Conservation (phyloP, 176 grass and related monocot species). For the Oryza coarctata region DNA sequence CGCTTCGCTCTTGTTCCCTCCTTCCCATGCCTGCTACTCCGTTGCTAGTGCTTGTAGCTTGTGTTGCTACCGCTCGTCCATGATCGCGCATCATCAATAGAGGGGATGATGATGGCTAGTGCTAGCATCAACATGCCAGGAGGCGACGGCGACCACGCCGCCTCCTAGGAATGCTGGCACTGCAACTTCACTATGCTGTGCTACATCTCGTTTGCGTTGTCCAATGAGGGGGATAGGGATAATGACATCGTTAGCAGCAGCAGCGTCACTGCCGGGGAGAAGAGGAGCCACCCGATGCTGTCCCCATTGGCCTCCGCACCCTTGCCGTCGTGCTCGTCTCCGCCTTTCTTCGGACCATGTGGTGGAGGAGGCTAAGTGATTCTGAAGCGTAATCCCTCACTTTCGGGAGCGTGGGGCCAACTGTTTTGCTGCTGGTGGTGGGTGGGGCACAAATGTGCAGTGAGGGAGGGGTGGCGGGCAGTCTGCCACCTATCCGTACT, state of each 20-base stretch:
- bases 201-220: not conserved
- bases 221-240: not conserved
- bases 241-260: not conserved
- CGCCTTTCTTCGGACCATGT: slow-evolving; percentile 58
- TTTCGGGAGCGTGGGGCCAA: not conserved
- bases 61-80: not conserved
- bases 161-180: slow-evolving; percentile 44
- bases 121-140: slow-evolving; percentile 32
- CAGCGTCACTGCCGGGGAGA: not conserved
- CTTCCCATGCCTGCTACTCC: not conserved
- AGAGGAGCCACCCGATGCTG: not conserved
- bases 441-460: not conserved
- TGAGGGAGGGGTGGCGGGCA: not conserved
- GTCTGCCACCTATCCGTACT: slow-evolving; percentile 24
- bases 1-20: no score
- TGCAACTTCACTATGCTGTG: not conserved
- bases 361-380: not conserved
- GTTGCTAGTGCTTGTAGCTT: not conserved
- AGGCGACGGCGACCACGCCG: not conserved
- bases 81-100: not conserved
- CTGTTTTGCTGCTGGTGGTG: not conserved
- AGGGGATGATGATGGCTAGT: slow-evolving; percentile 45
- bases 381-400: not conserved
- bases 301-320: not conserved
- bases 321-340: slow-evolving; percentile 37